Evolutionary conservation across 805 yeast genomes (phyloP).

Genomic region (Zygoascus bituminiphila): DNA sequence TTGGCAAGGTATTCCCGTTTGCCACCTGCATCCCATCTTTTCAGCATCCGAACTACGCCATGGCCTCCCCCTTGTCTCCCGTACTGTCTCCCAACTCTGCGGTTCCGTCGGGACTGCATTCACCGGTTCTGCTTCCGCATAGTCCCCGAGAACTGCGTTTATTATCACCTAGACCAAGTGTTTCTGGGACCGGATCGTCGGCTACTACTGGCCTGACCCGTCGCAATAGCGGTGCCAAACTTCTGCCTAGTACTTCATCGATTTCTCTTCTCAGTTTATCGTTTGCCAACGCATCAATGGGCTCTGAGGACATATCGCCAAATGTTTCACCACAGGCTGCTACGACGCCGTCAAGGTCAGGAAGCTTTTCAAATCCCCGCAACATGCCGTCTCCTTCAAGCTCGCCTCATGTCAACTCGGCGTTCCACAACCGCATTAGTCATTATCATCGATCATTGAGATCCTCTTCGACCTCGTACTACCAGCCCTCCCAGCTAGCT

Average conservation of each 20-base stretch:
- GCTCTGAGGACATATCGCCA: neutral
- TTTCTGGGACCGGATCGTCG: neutral
- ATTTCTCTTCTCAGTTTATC: conserved; percentile 16
- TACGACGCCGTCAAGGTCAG: neutral
- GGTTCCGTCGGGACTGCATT: conserved; percentile 1
- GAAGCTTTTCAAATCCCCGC: conserved; percentile 1
- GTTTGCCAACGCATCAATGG: conserved; percentile 7
- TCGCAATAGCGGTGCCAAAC: conserved; percentile 1
- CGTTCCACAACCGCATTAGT: conserved; percentile 4
- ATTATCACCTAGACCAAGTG: neutral
- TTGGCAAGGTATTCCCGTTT: too few species aligned
- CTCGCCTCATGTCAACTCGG: conserved; percentile 4
- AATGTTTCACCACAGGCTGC: neutral
- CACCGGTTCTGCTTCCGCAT: conserved; percentile 13
- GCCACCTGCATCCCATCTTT: too few species aligned
- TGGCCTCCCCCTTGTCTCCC: conserved; percentile 13
- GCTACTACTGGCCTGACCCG: neutral
- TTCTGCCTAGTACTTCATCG: conserved; percentile 17
- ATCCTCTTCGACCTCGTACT: neutral
- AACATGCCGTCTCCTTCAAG: conserved; percentile 6
- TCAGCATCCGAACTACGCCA: too few species aligned
- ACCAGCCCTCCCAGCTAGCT: neutral
- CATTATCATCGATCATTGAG: conserved; percentile 4
- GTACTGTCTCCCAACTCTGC: conserved; percentile 1
- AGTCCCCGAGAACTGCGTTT: conserved; percentile 10